Evolutionary conservation across 2,329 filamentous ascomycete species (phyloP).

Genomic region (Colletotrichum chrysophilum): DNA sequence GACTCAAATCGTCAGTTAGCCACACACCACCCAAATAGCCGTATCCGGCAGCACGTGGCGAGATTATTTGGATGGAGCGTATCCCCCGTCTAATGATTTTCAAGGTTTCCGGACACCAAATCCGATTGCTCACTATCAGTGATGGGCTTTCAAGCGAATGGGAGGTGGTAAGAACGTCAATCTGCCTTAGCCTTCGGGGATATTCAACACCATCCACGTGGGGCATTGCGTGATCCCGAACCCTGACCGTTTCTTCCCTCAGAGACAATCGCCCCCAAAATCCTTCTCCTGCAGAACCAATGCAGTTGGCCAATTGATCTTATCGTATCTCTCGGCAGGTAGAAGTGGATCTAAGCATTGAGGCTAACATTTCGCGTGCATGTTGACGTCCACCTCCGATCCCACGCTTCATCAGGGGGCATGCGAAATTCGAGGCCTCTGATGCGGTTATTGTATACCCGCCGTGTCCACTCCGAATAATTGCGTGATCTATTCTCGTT

Average conservation of each 20-base stretch:
- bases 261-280: neutral
- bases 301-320: neutral
- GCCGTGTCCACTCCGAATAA: neutral
- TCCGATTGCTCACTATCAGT: neutral
- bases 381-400: neutral
- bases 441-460: neutral
- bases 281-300: neutral
- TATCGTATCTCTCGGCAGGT: neutral
- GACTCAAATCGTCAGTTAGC: neutral
- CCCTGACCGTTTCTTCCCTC: neutral
- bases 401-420: neutral
- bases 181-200: neutral
- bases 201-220: slow-evolving; percentile 8
- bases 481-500: slow-evolving; percentile 1
- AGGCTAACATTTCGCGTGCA: neutral
- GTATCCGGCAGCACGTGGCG: neutral
- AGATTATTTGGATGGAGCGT: neutral
- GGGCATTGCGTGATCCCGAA: slow-evolving; percentile 13
- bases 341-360: neutral
- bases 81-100: neutral
- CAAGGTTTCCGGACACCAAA: neutral
- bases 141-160: neutral
- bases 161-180: neutral
- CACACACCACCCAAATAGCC: neutral
- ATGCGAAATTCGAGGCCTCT: neutral